A percentile compares a stretch with the other conserved stretches of the same genome.
These are phyloP conservation scores for Apiospora rasikravindrae DNA, from an alignment of 2,329 filamentous ascomycete genomes.

Conservation along the genomic window DNA sequence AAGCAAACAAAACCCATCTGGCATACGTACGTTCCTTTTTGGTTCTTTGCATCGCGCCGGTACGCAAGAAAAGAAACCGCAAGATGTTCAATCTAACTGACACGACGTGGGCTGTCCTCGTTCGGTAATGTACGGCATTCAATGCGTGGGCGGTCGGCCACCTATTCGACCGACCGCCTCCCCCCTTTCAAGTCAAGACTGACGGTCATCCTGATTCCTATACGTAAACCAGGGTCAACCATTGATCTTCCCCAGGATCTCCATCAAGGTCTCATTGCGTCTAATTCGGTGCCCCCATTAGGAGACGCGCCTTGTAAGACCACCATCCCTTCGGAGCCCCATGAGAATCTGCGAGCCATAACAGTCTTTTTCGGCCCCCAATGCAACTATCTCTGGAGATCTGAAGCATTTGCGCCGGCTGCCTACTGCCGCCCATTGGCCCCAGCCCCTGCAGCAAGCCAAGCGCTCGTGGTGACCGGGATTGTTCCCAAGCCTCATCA, in stretches of 20 bases:
- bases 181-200: neutral
- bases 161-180: neutral
- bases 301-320: neutral
- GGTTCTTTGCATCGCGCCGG: neutral
- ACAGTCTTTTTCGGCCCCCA: neutral
- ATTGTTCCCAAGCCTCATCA: constrained; percentile 1
- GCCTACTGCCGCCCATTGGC: neutral
- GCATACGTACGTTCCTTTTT: neutral
- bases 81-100: neutral
- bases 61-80: neutral
- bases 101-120: neutral
- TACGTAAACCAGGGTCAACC: neutral
- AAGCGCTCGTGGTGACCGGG: constrained; percentile 6
- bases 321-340: constrained; percentile 3
- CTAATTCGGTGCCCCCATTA: neutral
- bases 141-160: neutral
- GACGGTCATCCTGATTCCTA: neutral
- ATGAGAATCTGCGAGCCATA: neutral
- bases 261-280: neutral
- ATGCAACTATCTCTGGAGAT: neutral
- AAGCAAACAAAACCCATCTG: neutral
- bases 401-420: neutral
- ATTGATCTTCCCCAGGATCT: constrained; percentile 5
- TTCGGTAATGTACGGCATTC: neutral
- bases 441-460: neutral